A percentile compares a stretch with the other conserved stretches of the same genome.
These are phyloP conservation scores for Globisporangium spinosum DNA, from an alignment of 352 stramenopile genomes.

Conservation along the genomic window DNA sequence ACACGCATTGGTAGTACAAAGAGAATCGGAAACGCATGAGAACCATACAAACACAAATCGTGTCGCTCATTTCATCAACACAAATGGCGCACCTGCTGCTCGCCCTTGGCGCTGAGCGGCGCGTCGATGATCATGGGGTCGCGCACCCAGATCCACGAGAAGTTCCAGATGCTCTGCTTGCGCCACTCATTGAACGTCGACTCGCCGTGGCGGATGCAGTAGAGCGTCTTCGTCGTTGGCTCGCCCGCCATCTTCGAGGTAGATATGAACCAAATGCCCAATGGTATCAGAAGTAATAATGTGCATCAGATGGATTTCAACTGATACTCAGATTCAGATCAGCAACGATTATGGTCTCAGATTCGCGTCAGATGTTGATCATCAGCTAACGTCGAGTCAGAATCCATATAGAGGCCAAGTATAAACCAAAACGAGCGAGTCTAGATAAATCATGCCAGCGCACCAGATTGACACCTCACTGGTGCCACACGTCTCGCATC, in stretches of 20 bases:
- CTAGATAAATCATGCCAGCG: neutral
- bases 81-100: constrained; percentile 44
- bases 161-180: constrained; percentile 69
- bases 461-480: neutral
- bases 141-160: constrained; percentile 82
- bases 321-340: neutral
- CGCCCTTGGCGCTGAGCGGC: constrained; percentile 64
- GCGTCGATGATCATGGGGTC: constrained; percentile 86
- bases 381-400: neutral
- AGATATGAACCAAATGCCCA: too few relatives aligned
- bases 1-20: neutral
- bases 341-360: neutral
- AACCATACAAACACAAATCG: neutral
- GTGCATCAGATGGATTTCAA: too few relatives aligned
- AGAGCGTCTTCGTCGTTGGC: constrained; percentile 53
- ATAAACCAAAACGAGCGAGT: neutral
- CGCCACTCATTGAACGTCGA: constrained; percentile 89
- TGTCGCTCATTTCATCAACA: neutral
- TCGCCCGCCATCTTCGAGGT: neutral
- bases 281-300: too few relatives aligned
- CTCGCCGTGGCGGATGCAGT: constrained; percentile 86
- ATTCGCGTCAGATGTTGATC: neutral
- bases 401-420: neutral
- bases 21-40: neutral
- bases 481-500: neutral